Evolutionary conservation across 2,329 filamentous ascomycete genomes (phyloP), one percentile per base, ranked within the genome.

Genomic region (Colletotrichum abscissum): DNA sequence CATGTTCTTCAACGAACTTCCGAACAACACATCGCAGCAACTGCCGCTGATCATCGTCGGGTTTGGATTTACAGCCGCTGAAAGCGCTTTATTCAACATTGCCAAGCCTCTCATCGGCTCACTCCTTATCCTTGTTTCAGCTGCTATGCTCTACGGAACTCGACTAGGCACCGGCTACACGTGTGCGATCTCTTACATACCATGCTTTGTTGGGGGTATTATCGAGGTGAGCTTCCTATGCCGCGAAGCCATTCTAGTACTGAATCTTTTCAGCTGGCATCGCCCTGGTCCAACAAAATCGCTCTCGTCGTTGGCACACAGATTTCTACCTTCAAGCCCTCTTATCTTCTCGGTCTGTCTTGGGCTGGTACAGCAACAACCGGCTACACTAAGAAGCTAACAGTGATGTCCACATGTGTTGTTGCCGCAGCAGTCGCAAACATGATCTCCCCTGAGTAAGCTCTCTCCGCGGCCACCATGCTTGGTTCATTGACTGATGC

Each of bases 361-460:
- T 79, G 78, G 78, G 78, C 78, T 5, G 77, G 77, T 5, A 78
- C 76, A 1, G 76, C 77, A 2, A 78, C 77, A 3, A 74, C 67
- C 11, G 77, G 77, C 24, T 76, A 77, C 59, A 78, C 76, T 35
- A 77, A 77, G 67, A 78, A 78, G 59, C 74, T 77, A 2, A 73
- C 68, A 49, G 68, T 78, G 19, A 76, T 78, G 75, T 76, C 77
- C 5, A 76, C 76, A 14, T 77, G 76, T 24, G 65, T 78, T 35
- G 73, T 78, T 16, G 75, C 77, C 9, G 76, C 76, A 9, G 71
- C 77, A 6, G 75, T 75, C 9, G 77, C 77, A 11, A 78, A 79
- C 59, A 80, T 80, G 76, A 78, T 80, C 42, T 80, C 78, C 0
- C 77, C 78, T 2, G 77, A 79, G 78, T 79, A 69, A 74, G 77